Base-by-base conservation (phyloP, 805 yeast species). In the Millerozyma miso region DNA sequence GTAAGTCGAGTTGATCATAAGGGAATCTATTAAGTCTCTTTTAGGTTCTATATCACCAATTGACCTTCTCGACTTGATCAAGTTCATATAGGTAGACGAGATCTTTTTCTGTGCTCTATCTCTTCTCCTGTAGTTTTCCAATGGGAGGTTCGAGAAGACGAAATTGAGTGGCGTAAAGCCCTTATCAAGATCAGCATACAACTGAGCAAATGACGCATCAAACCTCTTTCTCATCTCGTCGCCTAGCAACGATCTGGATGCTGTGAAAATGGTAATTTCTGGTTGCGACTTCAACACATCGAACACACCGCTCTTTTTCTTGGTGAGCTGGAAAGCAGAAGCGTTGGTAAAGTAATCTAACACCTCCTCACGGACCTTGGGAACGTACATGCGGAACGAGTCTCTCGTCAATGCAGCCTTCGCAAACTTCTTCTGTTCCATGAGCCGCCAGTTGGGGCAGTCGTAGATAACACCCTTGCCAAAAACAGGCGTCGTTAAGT, bases 351-450 rank as follows among this genome's bases (percentile, higher is more conserved):
- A 79, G 62, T 85, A 91, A 51, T 77, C 71, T 43, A 74, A 55
- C 36, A 87, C 77, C 65, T 93, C 99, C 49, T 82, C 83, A 55
- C 78, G 78, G 56, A 93, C 89, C 62, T 83, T 71, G 45, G 99
- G 99, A 39, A 93, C 97, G 58, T 93, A 91, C 14, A 70, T 66
- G 53, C 79, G 77, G 73, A 93, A 93, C 1, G 95, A 80, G 36
- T 87, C 96, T 50, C 78, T 80, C 19, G 96, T 85, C 54, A 93
- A 76, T 17, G 97, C 95, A 42, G 79, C 79, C 68, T 93, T 93
- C 49, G 90, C 95, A 58, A 93, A 93, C 71, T 89, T 93, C 80
- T 93, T 93, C 68, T 93, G 99, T 64, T 93, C 99, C 99, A 93
- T 93, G 58, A 93, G 78, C 52, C 89, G 81, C 57, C 81, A 69